Percentiles rank a stretch among this genome's conserved stretches.
phyloP scores from a whole-genome alignment of 352 stramenopile species.

The Phytophthora lateralis region DNA sequence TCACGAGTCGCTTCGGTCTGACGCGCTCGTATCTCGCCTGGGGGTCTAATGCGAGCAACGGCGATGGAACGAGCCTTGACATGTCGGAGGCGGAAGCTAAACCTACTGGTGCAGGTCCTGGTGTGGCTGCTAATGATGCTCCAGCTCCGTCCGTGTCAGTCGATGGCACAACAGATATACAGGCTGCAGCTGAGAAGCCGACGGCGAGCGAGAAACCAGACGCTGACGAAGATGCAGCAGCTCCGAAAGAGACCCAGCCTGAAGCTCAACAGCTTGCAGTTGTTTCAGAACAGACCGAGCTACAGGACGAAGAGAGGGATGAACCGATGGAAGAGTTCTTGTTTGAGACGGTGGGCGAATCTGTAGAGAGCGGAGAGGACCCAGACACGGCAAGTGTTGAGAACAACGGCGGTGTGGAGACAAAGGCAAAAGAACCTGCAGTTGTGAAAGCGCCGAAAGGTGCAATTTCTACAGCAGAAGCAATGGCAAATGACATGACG shows the following conservation, averaged over 20 bases:
- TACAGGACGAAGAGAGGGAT: slow-evolving; percentile 7
- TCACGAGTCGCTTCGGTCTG: slow-evolving; percentile 30
- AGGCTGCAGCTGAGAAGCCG: slow-evolving; percentile 2
- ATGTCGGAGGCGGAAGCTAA: not conserved
- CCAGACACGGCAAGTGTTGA: slow-evolving; percentile 22
- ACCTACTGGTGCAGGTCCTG: not conserved
- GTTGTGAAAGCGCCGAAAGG: not conserved
- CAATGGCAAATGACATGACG: not conserved
- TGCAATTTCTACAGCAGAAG: not conserved
- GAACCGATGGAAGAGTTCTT: slow-evolving; percentile 12
- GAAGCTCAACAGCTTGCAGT: not conserved
- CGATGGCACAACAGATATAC: not conserved
- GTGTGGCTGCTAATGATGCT: not conserved
- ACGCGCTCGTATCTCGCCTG: slow-evolving; percentile 33
- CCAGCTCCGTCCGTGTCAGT: not conserved
- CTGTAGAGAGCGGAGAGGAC: slow-evolving; percentile 15
- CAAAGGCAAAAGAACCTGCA: slow-evolving; percentile 2
- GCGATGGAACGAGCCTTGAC: slow-evolving; percentile 1
- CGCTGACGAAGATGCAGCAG: slow-evolving; percentile 1
- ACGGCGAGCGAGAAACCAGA: not conserved
- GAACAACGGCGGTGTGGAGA: slow-evolving; percentile 3
- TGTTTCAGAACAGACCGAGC: not conserved
- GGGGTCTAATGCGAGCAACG: slow-evolving; percentile 3
- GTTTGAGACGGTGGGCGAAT: slow-evolving; percentile 17
- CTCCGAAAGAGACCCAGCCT: not conserved